Percentiles rank a stretch among this genome's conserved stretches.
phyloP scores from a whole-genome alignment of 176 grass and related monocot genomes.

The Coix lacrymajobi region DNA sequence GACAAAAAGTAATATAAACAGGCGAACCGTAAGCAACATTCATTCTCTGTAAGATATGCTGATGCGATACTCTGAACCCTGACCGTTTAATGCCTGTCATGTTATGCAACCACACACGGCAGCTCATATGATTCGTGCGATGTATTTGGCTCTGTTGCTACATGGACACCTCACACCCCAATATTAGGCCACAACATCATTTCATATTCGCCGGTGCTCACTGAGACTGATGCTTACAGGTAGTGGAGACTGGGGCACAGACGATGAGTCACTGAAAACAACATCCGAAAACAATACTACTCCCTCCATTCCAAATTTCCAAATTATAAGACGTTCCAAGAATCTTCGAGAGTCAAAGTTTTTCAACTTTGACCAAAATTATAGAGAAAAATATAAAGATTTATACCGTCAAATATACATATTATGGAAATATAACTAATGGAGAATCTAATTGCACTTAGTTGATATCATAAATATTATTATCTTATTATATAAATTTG shows the following conservation, averaged over 20 bases:
- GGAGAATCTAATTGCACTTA: too few species aligned
- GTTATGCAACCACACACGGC: not conserved
- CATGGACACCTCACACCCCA: constrained; percentile 7
- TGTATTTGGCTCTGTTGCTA: not conserved
- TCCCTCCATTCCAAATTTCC: too few species aligned
- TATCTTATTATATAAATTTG: too few species aligned
- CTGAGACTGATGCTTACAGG: not conserved
- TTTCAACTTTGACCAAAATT: too few species aligned
- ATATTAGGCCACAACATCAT: not conserved
- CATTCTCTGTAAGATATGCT: not conserved
- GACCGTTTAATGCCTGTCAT: not conserved
- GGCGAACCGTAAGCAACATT: not conserved
- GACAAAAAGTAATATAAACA: not conserved
- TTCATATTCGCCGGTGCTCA: not conserved
- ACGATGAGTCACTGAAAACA: constrained; percentile 31
- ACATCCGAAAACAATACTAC: constrained; percentile 3
- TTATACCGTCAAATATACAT: too few species aligned
- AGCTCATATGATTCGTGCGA: not conserved
- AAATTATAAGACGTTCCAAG: too few species aligned
- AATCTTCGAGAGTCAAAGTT: too few species aligned
- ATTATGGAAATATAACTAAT: too few species aligned
- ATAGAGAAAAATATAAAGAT: too few species aligned
- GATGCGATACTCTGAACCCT: constrained; percentile 3
- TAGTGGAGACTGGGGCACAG: constrained; percentile 12
- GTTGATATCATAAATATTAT: too few species aligned